These are phyloP conservation scores for Phlebiopsis gigantea DNA, from an alignment of 768 basidiomycete species.

Conservation along the genomic window DNA sequence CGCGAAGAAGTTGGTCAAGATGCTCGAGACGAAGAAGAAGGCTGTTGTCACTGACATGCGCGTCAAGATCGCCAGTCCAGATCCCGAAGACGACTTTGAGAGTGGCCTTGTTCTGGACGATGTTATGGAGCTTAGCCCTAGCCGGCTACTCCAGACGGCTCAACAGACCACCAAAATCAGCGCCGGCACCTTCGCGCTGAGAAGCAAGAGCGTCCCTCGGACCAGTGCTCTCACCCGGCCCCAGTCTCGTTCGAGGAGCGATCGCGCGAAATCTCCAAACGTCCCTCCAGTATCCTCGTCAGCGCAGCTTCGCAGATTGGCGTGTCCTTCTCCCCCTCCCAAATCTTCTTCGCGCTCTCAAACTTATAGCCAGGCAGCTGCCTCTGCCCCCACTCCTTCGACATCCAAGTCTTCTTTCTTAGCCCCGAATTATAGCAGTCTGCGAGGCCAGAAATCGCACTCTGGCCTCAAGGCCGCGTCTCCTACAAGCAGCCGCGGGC, in stretches of 20 bases:
- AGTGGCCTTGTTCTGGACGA: slow-evolving; percentile 79
- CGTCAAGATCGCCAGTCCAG: slow-evolving; percentile 48
- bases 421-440: slow-evolving; percentile 63
- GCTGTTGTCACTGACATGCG: slow-evolving; percentile 49
- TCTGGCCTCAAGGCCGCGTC: slow-evolving; percentile 75
- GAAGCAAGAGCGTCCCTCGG: slow-evolving; percentile 58
- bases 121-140: slow-evolving; percentile 78
- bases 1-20: slow-evolving; percentile 42
- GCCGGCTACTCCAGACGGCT: slow-evolving; percentile 53
- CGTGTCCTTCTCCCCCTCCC: slow-evolving; percentile 67
- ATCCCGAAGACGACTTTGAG: slow-evolving; percentile 84
- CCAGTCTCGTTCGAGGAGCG: slow-evolving; percentile 53
- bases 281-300: slow-evolving; percentile 66
- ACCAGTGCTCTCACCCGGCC: slow-evolving; percentile 48
- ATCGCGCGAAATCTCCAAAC: slow-evolving; percentile 69
- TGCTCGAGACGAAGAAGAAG: slow-evolving; percentile 52
- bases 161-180: slow-evolving; percentile 36
- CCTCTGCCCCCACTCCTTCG: slow-evolving; percentile 40
- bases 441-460: slow-evolving; percentile 82
- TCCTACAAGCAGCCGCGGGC: slow-evolving; percentile 53
- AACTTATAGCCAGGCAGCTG: slow-evolving; percentile 51
- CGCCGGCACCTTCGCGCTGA: slow-evolving; percentile 30
- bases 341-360: slow-evolving; percentile 43
- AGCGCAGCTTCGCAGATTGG: slow-evolving; percentile 62
- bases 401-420: slow-evolving; percentile 50